Conservation (phyloP, 1,284 basidiomycete genomes). For the Cutaneotrichosporon curvatum region DNA sequence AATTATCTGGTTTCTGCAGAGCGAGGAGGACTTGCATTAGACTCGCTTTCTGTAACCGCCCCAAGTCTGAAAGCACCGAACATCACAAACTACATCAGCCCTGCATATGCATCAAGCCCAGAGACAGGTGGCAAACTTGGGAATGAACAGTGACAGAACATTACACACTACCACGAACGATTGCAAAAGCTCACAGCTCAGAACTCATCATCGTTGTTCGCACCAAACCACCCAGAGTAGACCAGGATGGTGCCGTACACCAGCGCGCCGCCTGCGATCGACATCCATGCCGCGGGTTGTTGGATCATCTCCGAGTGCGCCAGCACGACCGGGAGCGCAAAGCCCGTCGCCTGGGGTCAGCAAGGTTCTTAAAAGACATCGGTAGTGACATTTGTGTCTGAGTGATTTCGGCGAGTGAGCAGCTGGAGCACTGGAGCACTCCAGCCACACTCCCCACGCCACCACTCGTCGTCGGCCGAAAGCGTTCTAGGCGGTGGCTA, state of each 20-base stretch:
- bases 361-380: neutral
- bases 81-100: no score
- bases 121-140: no score
- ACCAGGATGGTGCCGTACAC: constrained; percentile 91
- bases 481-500: no score
- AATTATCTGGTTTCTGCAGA: no score
- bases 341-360: constrained; percentile 57
- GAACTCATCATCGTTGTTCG: constrained; percentile 34
- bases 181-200: no score
- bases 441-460: neutral
- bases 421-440: neutral
- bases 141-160: no score
- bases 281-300: constrained; percentile 83
- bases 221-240: constrained; percentile 69
- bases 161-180: no score
- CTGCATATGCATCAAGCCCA: no score
- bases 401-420: neutral
- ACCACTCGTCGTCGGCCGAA: neutral
- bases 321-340: constrained; percentile 85
- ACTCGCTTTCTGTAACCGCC: no score
- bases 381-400: no score
- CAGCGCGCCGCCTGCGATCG: constrained; percentile 83
- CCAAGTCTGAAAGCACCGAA: no score
- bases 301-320: constrained; percentile 86
- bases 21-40: no score